Evolutionary conservation across 768 basidiomycete species (phyloP), one percentile per base, ranked within the genome.

Genomic region (Tephrocybe rancida): DNA sequence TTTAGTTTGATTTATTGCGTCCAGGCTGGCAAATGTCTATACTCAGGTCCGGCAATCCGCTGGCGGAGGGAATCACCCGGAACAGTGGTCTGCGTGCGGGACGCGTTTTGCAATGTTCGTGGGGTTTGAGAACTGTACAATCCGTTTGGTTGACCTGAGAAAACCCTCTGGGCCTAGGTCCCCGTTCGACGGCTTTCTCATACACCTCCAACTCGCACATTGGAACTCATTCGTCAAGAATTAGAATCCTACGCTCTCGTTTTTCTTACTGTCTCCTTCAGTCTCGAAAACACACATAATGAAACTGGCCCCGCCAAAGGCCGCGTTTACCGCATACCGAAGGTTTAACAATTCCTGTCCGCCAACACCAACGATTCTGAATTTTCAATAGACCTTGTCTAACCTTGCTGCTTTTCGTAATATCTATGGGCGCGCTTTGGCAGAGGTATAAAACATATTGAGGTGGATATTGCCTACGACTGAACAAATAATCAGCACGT

Each of bases 41-140:
- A 91, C 63, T 73, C 73, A 22, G 93, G 93, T 0, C 78, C 85
- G 27, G 86, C 93, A 3, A 71, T 85, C 32, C 83, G 90, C 19
- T 90, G 92, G 86, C 79, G 84, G 52, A 77, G 87, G 57, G 84
- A 90, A 65, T 73, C 74, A 1, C 70, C 81, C 2, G 96, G 96
- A 3, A 97, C 95, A 5, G 85, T 82, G 10, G 87, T 96, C 37
- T 86, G 82, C 60, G 76, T 97, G 39, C 85, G 91, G 19, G 96
- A 98, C 67, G 86, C 91, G 2, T 99, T 97, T 66, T 90, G 88
- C 65, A 94, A 91, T 64, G 93, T 93, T 56, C 39, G 83, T 73
- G 16, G 26, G 35, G 49, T 35, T 43, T 42, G 37, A 24, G 22
- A 39, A 27, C 32, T 41, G 43, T 13, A n/a, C n/a, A n/a, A 39